Percentiles rank a stretch among this genome's conserved stretches.
Conservation (phyloP, 2,329 filamentous ascomycete genomes). For the Setomelanomma holmii region DNA sequence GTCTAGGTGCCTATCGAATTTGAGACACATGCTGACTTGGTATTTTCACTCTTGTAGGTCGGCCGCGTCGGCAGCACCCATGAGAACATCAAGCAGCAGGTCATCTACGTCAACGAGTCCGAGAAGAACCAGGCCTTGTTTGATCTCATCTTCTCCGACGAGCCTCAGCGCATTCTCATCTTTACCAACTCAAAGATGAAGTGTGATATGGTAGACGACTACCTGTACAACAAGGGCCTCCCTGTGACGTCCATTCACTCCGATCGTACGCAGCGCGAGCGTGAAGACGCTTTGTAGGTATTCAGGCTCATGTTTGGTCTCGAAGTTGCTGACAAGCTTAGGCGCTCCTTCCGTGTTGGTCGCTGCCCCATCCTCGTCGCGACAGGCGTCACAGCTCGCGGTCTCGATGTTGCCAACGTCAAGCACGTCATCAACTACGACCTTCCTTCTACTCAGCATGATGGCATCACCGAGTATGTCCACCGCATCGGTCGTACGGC, state of each 20-base stretch:
- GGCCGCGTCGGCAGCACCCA: slow-evolving; percentile 87
- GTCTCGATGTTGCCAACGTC: slow-evolving; percentile 86
- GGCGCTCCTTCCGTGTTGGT: slow-evolving; percentile 78
- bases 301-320: not conserved
- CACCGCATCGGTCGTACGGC: slow-evolving; percentile 96
- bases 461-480: slow-evolving; percentile 92
- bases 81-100: slow-evolving; percentile 77
- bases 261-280: slow-evolving; percentile 86
- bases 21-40: too few species aligned
- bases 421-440: slow-evolving; percentile 95
- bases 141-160: slow-evolving; percentile 73
- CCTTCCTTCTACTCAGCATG: slow-evolving; percentile 74
- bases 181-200: slow-evolving; percentile 84
- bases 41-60: too few species aligned
- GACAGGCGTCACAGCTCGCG: slow-evolving; percentile 85
- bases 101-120: slow-evolving; percentile 70
- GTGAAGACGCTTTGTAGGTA: slow-evolving; percentile 83
- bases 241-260: slow-evolving; percentile 89
- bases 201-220: slow-evolving; percentile 88
- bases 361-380: slow-evolving; percentile 81
- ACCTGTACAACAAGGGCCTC: slow-evolving; percentile 77
- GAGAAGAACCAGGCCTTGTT: slow-evolving; percentile 75
- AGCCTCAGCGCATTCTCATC: slow-evolving; percentile 80
- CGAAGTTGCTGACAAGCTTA: slow-evolving; percentile 32
- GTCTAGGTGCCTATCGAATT: too few species aligned